Evolutionary conservation across 805 yeast species (phyloP), one percentile per base, ranked within the genome.

Genomic region (Wickerhamomyces pijperi): DNA sequence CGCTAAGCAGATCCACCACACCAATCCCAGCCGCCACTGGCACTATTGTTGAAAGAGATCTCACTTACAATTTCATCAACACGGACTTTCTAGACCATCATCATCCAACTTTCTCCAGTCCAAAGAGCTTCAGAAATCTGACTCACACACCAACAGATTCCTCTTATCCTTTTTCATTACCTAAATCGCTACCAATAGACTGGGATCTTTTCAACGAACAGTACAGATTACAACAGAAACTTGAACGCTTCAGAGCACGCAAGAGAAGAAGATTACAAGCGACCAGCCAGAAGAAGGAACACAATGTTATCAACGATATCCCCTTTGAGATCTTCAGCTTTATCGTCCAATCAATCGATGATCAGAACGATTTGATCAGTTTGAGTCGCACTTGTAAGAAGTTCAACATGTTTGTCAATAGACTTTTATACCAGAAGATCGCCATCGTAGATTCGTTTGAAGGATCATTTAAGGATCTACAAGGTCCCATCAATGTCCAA

Each of bases 151-250:
- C 58, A 4, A 43, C 42, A 9, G 32, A 33, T 19, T 46, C 49
- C 1, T 40, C 47, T 3, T 36, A 39, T 11, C 56, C 58, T 4
- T 21, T 36, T 8, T 54, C 58, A 2, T 33, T 54, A 28, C 56
- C 58, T 14, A 54, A 46, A 29, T 48, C 53, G 3, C 35, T 52
- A 9, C 58, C 58, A 3, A 45, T 54, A 18, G 56, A 54, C 38
- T 54, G 58, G 58, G 43, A 43, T 13, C 46, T 54, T 41, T 54
- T 54, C 42, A 52, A 54, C 41, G 50, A 47, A 28, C 56, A 54
- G 35, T 54, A 45, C 23, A 40, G 42, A 17, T 34, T 52, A 32
- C 48, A 52, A 19, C 54, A 52, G 32, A 48, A 40, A 18, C 28
- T 43, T 4, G 38, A 38, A 35, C 41, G 34, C 25, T 42, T 50